phyloP scores from a whole-genome alignment of 768 basidiomycete species.

The Pisolithus tinctorius region DNA sequence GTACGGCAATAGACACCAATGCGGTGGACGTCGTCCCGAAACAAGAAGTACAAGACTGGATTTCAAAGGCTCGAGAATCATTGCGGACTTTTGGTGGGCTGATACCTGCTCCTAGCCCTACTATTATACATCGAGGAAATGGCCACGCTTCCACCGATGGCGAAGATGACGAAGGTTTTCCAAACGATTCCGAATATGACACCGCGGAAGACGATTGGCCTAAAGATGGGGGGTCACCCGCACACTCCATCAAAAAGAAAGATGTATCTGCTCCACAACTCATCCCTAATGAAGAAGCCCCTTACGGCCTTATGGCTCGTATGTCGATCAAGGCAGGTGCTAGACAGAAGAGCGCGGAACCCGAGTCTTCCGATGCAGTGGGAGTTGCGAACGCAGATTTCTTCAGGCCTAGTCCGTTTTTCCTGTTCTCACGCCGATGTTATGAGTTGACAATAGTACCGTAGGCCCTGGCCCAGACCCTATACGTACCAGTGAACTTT shows the following conservation, averaged over 20 bases:
- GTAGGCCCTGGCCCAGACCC: constrained; percentile 39
- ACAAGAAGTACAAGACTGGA: constrained; percentile 70
- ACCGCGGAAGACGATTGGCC: constrained; percentile 17
- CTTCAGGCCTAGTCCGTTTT: constrained; percentile 53
- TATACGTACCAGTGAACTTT: constrained; percentile 31
- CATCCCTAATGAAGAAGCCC: constrained; percentile 56
- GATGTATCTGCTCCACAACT: constrained; percentile 35
- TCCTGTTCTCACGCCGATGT: neutral
- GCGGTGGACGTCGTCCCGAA: constrained; percentile 29
- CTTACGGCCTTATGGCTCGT: constrained; percentile 73
- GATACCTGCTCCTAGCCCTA: constrained; percentile 54
- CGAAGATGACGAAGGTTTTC: constrained; percentile 33
- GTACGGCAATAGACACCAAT: constrained; percentile 13
- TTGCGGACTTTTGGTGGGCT: constrained; percentile 62
- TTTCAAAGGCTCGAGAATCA: constrained; percentile 63
- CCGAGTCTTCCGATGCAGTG: constrained; percentile 41
- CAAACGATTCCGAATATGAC: constrained; percentile 29
- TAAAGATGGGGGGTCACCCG: constrained; percentile 23
- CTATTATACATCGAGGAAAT: constrained; percentile 35
- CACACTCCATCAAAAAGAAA: constrained; percentile 33
- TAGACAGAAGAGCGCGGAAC: constrained; percentile 37
- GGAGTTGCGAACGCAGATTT: constrained; percentile 66
- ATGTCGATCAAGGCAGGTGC: constrained; percentile 43
- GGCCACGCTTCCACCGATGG: constrained; percentile 31
- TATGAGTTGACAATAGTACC: neutral